phyloP scores from a whole-genome alignment of 2,329 filamentous ascomycete species.

The Fusarium circinatum region DNA sequence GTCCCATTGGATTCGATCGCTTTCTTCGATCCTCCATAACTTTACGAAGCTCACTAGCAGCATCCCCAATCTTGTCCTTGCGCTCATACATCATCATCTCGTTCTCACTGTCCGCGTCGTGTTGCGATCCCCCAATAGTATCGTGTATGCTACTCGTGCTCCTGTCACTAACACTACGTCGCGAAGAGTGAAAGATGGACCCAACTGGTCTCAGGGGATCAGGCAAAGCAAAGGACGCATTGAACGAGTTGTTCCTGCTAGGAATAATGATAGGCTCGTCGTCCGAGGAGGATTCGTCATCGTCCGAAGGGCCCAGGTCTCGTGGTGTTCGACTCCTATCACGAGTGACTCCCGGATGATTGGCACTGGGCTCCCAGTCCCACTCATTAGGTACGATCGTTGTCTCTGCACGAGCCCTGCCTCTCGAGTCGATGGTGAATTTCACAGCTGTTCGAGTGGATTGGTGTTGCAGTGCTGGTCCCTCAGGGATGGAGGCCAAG shows the following conservation, averaged over 20 bases:
- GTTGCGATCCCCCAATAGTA: slow-evolving; percentile 49
- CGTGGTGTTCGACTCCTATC: slow-evolving; percentile 44
- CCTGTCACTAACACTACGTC: slow-evolving; percentile 61
- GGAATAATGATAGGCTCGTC: slow-evolving; percentile 74
- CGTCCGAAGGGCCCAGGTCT: slow-evolving; percentile 60
- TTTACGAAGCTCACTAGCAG: slow-evolving; percentile 68
- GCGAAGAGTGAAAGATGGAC: slow-evolving; percentile 59
- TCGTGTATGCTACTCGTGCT: slow-evolving; percentile 57
- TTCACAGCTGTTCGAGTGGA: slow-evolving; percentile 66
- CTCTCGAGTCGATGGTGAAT: slow-evolving; percentile 71
- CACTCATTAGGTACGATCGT: slow-evolving; percentile 54
- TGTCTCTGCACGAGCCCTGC: slow-evolving; percentile 66
- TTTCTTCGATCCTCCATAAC: slow-evolving; percentile 64
- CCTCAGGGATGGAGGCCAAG: slow-evolving; percentile 68
- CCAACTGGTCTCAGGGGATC: slow-evolving; percentile 62
- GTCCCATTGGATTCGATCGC: slow-evolving; percentile 48
- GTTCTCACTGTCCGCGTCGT: slow-evolving; percentile 65
- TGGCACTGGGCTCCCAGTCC: slow-evolving; percentile 40
- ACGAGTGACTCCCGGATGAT: slow-evolving; percentile 45
- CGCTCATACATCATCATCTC: slow-evolving; percentile 66
- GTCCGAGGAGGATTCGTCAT: slow-evolving; percentile 68
- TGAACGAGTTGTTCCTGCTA: slow-evolving; percentile 65
- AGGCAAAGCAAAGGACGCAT: slow-evolving; percentile 65
- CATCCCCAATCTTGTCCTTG: slow-evolving; percentile 61
- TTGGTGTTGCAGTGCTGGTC: slow-evolving; percentile 50